phyloP scores from a whole-genome alignment of 2,329 filamentous ascomycete species.

The Penicillium janthinellum region DNA sequence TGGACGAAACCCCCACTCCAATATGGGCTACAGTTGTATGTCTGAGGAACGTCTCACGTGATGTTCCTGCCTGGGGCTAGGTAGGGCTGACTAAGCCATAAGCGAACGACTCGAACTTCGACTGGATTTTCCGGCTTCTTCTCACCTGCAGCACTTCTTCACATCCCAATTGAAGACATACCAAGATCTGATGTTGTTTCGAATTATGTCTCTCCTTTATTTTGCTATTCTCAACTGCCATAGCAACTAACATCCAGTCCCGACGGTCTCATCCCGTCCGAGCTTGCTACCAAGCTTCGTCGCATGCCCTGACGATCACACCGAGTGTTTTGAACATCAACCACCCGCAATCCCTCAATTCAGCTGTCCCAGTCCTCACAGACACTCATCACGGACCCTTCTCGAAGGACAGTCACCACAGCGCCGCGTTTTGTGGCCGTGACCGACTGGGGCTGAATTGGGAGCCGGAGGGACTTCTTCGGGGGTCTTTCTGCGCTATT shows the following conservation, averaged over 20 bases:
- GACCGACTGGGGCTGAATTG: conserved; percentile 45
- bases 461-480: conserved; percentile 20
- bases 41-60: too few relatives aligned
- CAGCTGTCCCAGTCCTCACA: conserved; percentile 37
- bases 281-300: neutral
- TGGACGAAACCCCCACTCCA: too few relatives aligned
- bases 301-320: neutral
- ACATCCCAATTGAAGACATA: neutral
- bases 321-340: neutral
- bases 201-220: neutral
- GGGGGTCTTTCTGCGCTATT: conserved; percentile 9
- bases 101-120: neutral
- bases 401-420: conserved; percentile 40
- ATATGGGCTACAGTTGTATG: too few relatives aligned
- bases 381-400: conserved; percentile 35
- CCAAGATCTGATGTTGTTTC: conserved; percentile 14
- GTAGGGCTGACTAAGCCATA: neutral
- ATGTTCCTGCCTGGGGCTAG: too few relatives aligned
- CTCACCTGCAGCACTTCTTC: neutral
- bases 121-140: neutral
- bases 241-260: neutral
- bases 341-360: conserved; percentile 34
- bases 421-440: conserved; percentile 46
- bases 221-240: neutral
- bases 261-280: neutral